phyloP scores from a whole-genome alignment of 805 yeast genomes.

The Aciculoconidium aculeatum region DNA sequence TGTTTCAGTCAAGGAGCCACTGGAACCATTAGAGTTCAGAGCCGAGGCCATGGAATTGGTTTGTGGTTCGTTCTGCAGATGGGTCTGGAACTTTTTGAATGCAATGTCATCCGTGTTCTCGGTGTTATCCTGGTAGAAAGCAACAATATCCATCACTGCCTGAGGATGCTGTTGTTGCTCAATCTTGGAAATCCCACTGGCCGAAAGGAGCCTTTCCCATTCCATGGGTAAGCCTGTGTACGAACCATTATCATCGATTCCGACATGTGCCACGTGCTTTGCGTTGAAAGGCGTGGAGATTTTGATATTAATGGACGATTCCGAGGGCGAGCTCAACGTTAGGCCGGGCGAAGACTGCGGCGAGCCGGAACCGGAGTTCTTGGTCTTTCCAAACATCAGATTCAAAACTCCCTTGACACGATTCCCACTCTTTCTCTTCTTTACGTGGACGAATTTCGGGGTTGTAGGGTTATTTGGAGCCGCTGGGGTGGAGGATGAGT shows the following conservation, averaged over 20 bases:
- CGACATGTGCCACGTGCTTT: conserved; percentile 89
- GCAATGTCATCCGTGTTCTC: conserved; percentile 39
- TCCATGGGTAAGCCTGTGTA: conserved; percentile 90
- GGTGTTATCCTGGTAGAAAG: conserved; percentile 64
- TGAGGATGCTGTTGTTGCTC: conserved; percentile 92
- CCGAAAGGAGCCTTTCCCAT: conserved; percentile 79
- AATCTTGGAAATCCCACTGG: conserved; percentile 80
- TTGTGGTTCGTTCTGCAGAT: conserved; percentile 1
- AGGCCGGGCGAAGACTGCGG: conserved; percentile 9
- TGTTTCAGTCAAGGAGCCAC: conserved; percentile 18
- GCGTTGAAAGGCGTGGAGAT: conserved; percentile 92
- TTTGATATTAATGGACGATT: conserved; percentile 37
- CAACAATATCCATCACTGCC: conserved; percentile 88
- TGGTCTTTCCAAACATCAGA: conserved; percentile 40
- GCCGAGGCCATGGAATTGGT: conserved; percentile 2
- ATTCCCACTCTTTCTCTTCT: conserved; percentile 38
- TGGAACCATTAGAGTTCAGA: conserved; percentile 12
- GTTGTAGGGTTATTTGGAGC: conserved; percentile 2
- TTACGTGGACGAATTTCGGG: conserved; percentile 9
- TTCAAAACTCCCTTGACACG: conserved; percentile 56
- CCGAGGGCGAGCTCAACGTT: conserved; percentile 10
- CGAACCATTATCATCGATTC: conserved; percentile 80
- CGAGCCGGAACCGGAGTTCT: conserved; percentile 8
- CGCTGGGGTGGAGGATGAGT: conserved; percentile 3
- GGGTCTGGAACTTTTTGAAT: conserved; percentile 34